A percentile compares a stretch with the other conserved stretches of the same genome.
phyloP scores from a whole-genome alignment of 768 basidiomycete species.

The Asterophora parasitica region DNA sequence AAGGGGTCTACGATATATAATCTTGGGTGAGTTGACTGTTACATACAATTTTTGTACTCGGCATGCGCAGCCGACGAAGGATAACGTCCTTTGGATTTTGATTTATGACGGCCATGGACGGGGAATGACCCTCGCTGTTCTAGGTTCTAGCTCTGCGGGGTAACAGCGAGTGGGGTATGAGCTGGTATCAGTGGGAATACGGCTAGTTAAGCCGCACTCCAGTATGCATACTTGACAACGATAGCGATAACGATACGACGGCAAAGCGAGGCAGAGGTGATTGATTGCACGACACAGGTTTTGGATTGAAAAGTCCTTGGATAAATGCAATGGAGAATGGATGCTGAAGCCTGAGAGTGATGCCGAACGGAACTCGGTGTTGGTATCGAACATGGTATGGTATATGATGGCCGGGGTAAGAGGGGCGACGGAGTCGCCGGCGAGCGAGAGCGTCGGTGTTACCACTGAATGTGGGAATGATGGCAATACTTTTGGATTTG shows the following conservation, averaged over 20 bases:
- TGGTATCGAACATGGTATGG: constrained; percentile 5
- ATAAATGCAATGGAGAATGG: not conserved
- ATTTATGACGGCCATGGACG: not conserved
- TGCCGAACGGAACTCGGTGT: not conserved
- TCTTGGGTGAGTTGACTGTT: constrained; percentile 5
- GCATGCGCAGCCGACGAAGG: not conserved
- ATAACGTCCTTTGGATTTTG: not conserved
- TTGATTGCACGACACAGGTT: too few species aligned
- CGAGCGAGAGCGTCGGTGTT: too few species aligned
- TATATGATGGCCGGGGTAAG: constrained; percentile 2
- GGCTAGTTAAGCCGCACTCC: not conserved
- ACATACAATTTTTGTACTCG: constrained; percentile 6
- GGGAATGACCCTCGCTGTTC: not conserved
- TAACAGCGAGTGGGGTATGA: not conserved
- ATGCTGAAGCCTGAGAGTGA: not conserved
- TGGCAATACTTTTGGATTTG: constrained; percentile 3
- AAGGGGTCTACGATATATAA: constrained; percentile 5
- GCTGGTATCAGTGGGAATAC: not conserved
- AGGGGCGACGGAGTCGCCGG: not conserved
- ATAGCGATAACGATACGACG: constrained; percentile 3
- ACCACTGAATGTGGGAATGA: too few species aligned
- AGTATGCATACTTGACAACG: not conserved
- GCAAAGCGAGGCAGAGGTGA: not conserved
- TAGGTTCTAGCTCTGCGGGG: not conserved
- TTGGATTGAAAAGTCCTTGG: not conserved